Evolutionary conservation across 257 asterid genomes (phyloP).

Genomic region (Thymus mandschuricus): DNA sequence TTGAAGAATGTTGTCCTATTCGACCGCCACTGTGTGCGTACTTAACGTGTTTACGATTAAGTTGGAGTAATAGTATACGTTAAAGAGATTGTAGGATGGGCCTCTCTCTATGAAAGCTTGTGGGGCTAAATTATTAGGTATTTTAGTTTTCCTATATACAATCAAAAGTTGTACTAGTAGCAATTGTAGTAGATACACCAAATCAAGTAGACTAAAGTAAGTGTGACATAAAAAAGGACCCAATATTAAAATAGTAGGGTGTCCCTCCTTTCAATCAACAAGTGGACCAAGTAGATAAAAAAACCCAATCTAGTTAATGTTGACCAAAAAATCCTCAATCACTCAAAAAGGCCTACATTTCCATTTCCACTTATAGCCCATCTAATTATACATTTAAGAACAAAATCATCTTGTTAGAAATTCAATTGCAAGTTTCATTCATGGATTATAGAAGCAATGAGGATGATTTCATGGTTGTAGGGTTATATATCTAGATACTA

Average conservation of each 20-base stretch:
- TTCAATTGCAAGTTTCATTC: not conserved
- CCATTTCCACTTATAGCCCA: not conserved
- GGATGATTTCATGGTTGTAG: too few relatives aligned
- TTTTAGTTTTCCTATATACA: not conserved
- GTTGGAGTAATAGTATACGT: too few relatives aligned
- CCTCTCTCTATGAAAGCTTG: too few relatives aligned
- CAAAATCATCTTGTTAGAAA: not conserved
- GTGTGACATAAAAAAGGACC: not conserved
- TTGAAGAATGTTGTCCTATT: too few relatives aligned
- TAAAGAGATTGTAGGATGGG: too few relatives aligned
- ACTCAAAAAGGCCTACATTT: not conserved
- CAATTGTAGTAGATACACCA: not conserved
- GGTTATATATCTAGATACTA: too few relatives aligned
- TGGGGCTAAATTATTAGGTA: not conserved
- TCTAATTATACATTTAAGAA: not conserved
- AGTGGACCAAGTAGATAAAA: constrained; percentile 21
- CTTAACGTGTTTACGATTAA: too few relatives aligned
- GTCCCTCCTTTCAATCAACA: not conserved
- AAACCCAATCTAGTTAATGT: not conserved
- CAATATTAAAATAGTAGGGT: not conserved
- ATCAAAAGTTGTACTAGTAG: not conserved
- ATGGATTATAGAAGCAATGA: not conserved
- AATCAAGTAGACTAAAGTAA: not conserved
- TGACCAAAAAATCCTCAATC: too few relatives aligned
- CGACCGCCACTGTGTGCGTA: too few relatives aligned